These are phyloP conservation scores for Leccinum solheimii DNA, from an alignment of 1,284 basidiomycete genomes.

Conservation along the genomic window DNA sequence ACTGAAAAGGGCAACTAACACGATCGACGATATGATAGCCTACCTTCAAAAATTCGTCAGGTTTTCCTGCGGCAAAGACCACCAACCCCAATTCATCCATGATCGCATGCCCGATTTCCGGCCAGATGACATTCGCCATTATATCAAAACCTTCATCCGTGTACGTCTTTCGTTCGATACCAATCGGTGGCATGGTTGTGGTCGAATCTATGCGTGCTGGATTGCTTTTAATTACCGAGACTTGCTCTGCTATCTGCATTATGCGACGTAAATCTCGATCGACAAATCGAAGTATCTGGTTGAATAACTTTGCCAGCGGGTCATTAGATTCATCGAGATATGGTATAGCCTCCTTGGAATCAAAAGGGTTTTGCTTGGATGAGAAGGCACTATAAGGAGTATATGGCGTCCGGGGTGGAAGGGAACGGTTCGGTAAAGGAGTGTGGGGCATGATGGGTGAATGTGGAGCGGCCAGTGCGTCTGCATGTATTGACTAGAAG, in stretches of 20 bases:
- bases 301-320: conserved; percentile 74
- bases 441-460: conserved; percentile 77
- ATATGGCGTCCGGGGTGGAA: conserved; percentile 70
- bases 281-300: conserved; percentile 79
- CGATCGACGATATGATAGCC: neutral
- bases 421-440: conserved; percentile 36
- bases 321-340: conserved; percentile 65
- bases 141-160: conserved; percentile 65
- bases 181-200: neutral
- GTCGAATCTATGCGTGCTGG: conserved; percentile 27
- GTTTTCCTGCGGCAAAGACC: conserved; percentile 89
- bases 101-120: conserved; percentile 75
- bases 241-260: conserved; percentile 75
- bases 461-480: conserved; percentile 64
- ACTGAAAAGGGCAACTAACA: conserved; percentile 6
- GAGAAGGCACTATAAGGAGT: conserved; percentile 64
- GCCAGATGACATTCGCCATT: conserved; percentile 86
- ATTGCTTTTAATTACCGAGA: conserved; percentile 47
- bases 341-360: conserved; percentile 39
- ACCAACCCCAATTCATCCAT: conserved; percentile 80
- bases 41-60: conserved; percentile 88
- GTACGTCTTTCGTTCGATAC: conserved; percentile 3
- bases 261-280: conserved; percentile 69
- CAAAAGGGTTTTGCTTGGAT: conserved; percentile 50
- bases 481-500: conserved; percentile 68